phyloP scores from a whole-genome alignment of 805 yeast species.

The Cyberlindnera galapagoensis region DNA sequence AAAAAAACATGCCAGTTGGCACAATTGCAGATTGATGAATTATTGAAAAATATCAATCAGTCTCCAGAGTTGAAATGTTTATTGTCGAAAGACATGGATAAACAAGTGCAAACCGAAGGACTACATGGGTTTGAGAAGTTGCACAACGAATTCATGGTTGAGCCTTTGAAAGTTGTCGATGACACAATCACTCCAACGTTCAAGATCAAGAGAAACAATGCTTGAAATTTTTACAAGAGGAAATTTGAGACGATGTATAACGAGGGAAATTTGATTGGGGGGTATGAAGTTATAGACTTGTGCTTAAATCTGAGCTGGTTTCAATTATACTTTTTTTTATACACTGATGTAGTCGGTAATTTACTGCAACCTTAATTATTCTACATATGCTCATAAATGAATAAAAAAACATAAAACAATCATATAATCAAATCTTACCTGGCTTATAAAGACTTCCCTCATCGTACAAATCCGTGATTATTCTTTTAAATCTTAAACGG shows the following conservation, averaged over 20 bases:
- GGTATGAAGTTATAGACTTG: slow-evolving; percentile 3
- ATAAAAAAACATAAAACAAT: no score
- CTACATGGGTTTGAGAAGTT: slow-evolving; percentile 61
- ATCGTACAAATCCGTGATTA: slow-evolving; percentile 37
- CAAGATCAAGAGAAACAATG: slow-evolving; percentile 43
- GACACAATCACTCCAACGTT: slow-evolving; percentile 65
- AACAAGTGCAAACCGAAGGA: slow-evolving; percentile 24
- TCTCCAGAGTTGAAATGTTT: slow-evolving; percentile 20
- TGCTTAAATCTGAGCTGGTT: no score
- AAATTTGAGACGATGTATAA: slow-evolving; percentile 39
- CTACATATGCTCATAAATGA: no score
- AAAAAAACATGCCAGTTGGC: slow-evolving; percentile 6
- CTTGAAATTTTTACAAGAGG: slow-evolving; percentile 36
- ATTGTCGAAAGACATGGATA: slow-evolving; percentile 34
- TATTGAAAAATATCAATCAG: slow-evolving; percentile 10
- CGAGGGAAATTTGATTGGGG: slow-evolving; percentile 38
- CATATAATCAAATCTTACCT: slow-evolving; percentile 3
- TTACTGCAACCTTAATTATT: no score
- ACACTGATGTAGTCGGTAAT: no score
- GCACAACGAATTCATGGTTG: slow-evolving; percentile 47
- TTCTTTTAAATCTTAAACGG: slow-evolving; percentile 33
- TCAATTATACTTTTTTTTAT: no score
- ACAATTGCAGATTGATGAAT: slow-evolving; percentile 5
- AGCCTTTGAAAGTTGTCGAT: slow-evolving; percentile 56
- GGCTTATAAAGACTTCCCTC: slow-evolving; percentile 34